A percentile compares a stretch with the other conserved stretches of the same genome.
Conservation (phyloP, 495 filamentous ascomycete species). For the Daldinia decipiens region DNA sequence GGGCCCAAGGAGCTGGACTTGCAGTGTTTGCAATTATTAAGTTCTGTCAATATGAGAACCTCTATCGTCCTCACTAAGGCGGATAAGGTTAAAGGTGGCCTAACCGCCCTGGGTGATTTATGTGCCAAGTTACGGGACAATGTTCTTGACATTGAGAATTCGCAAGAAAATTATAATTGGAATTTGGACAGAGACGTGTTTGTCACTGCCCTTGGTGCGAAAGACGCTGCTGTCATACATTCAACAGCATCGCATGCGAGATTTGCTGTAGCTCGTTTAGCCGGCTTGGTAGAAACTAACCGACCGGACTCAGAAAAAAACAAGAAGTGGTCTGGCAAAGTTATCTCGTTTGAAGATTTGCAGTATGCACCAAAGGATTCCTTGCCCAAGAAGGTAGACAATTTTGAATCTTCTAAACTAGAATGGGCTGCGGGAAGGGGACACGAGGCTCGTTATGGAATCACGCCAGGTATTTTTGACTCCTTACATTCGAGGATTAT, state of each 20-base stretch:
- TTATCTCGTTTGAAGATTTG: constrained; percentile 46
- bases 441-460: not conserved
- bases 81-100: constrained; percentile 62
- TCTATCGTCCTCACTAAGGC: constrained; percentile 87
- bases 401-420: constrained; percentile 17
- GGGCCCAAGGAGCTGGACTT: constrained; percentile 81
- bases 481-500: not conserved
- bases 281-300: constrained; percentile 49
- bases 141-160: constrained; percentile 49
- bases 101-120: constrained; percentile 49
- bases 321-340: constrained; percentile 42
- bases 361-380: constrained; percentile 24
- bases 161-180: constrained; percentile 50
- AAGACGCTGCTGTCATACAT: constrained; percentile 32
- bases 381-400: not conserved
- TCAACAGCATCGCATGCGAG: constrained; percentile 49
- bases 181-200: constrained; percentile 60
- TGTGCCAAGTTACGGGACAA: constrained; percentile 52
- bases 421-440: constrained; percentile 16
- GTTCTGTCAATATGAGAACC: constrained; percentile 70
- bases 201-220: constrained; percentile 59
- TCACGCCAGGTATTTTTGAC: not conserved
- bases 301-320: constrained; percentile 30
- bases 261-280: constrained; percentile 54
- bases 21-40: constrained; percentile 71